phyloP scores from a whole-genome alignment of 2,329 filamentous ascomycete genomes.

The Claviceps sp. region DNA sequence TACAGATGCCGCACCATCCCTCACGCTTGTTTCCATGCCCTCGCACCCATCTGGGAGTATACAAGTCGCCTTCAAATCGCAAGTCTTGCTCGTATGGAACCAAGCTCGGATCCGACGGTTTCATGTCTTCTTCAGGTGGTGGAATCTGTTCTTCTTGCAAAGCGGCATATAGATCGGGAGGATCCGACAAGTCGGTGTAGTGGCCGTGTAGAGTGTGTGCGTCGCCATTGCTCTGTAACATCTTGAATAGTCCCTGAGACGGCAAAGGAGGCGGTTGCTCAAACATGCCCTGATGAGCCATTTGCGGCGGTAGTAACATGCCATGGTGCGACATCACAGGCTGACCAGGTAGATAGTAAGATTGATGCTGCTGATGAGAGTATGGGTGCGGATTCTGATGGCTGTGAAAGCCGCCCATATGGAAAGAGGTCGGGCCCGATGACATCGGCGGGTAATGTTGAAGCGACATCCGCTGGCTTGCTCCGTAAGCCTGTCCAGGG shows the following conservation, averaged over 20 bases:
- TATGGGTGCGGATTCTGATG: neutral
- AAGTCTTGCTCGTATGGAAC: constrained; percentile 67
- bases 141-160: constrained; percentile 60
- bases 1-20: constrained; percentile 83
- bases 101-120: constrained; percentile 61
- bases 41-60: constrained; percentile 73
- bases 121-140: constrained; percentile 70
- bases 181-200: constrained; percentile 60
- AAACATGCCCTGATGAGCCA: constrained; percentile 38
- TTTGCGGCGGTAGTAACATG: constrained; percentile 39
- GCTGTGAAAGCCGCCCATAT: constrained; percentile 39
- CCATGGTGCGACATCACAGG: constrained; percentile 39
- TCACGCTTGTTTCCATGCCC: constrained; percentile 80
- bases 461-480: constrained; percentile 41
- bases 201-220: constrained; percentile 53
- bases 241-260: constrained; percentile 60
- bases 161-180: constrained; percentile 64
- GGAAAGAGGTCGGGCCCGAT: constrained; percentile 29
- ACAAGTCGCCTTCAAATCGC: constrained; percentile 68
- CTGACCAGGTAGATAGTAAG: constrained; percentile 40
- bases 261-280: constrained; percentile 49
- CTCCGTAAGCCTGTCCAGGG: constrained; percentile 41
- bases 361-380: constrained; percentile 26
- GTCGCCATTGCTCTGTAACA: constrained; percentile 63
- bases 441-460: constrained; percentile 17